Evolutionary conservation across 78 protist genomes (phyloP).

Genomic region (Tieghemostelium lacteum): DNA sequence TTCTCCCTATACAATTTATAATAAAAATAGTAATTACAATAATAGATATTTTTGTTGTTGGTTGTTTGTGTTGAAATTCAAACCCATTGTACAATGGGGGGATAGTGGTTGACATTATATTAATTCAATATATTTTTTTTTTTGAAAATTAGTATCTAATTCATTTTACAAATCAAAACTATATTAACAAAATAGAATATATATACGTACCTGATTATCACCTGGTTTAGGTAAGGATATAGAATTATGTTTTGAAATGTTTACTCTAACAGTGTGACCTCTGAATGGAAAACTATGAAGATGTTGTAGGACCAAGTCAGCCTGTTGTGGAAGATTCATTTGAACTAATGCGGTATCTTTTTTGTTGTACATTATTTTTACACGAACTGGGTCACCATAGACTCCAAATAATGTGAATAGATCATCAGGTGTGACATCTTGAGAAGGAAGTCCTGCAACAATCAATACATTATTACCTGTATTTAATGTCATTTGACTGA

Average conservation of each 20-base stretch:
- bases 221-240: constrained; percentile 66
- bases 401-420: constrained; percentile 88
- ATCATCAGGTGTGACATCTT: constrained; percentile 74
- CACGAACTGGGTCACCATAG: constrained; percentile 89
- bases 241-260: constrained; percentile 29
- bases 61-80: too few species aligned
- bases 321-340: constrained; percentile 70
- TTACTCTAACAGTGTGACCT: constrained; percentile 29
- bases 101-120: too few species aligned
- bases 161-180: too few species aligned
- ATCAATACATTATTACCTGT: constrained; percentile 27
- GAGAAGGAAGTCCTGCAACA: constrained; percentile 43
- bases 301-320: constrained; percentile 65
- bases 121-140: too few species aligned
- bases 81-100: too few species aligned
- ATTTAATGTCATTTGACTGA: not conserved
- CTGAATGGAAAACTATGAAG: constrained; percentile 54
- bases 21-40: too few species aligned
- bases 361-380: constrained; percentile 87
- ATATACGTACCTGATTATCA: constrained; percentile 40
- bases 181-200: not conserved
- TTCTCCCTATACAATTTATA: constrained; percentile 19
- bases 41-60: too few species aligned
- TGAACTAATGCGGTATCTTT: constrained; percentile 89
- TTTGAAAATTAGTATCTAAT: too few species aligned